These are phyloP conservation scores for Cochliopodium minus DNA, from an alignment of 208 protist genomes.

Conservation along the genomic window DNA sequence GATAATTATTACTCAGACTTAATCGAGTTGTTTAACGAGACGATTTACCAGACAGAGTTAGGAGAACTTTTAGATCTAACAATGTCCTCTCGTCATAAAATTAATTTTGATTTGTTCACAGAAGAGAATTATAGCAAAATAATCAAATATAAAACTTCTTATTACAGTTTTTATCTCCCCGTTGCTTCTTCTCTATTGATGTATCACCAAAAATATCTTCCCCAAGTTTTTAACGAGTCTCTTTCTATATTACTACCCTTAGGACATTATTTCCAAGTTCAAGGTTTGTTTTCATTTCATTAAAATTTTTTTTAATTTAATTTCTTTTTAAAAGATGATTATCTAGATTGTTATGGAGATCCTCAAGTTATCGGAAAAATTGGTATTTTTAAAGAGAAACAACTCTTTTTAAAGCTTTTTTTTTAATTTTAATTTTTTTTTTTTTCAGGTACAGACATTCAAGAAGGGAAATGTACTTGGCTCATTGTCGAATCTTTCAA, in stretches of 20 bases:
- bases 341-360: slow-evolving; percentile 85
- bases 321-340: too few species aligned
- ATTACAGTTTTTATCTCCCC: slow-evolving; percentile 88
- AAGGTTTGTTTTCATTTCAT: too few species aligned
- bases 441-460: slow-evolving; percentile 92
- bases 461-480: slow-evolving; percentile 91
- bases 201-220: too few species aligned
- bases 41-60: slow-evolving; percentile 71
- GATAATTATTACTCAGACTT: slow-evolving; percentile 59
- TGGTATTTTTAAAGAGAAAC: too few species aligned
- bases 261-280: slow-evolving; percentile 88
- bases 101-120: slow-evolving; percentile 64
- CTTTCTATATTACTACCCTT: too few species aligned
- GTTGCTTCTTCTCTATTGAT: slow-evolving; percentile 72
- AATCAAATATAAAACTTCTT: slow-evolving; percentile 87
- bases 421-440: too few species aligned
- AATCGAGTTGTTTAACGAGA: slow-evolving; percentile 66
- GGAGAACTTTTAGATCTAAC: slow-evolving; percentile 80
- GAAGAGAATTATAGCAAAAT: slow-evolving; percentile 64
- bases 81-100: slow-evolving; percentile 42
- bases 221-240: too few species aligned
- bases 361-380: slow-evolving; percentile 84
- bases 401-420: too few species aligned
- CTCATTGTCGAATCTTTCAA: slow-evolving; percentile 63
- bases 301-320: too few species aligned